These are phyloP conservation scores for Stephanodiscus triporus DNA, from an alignment of 108 stramenopile species.

Conservation along the genomic window DNA sequence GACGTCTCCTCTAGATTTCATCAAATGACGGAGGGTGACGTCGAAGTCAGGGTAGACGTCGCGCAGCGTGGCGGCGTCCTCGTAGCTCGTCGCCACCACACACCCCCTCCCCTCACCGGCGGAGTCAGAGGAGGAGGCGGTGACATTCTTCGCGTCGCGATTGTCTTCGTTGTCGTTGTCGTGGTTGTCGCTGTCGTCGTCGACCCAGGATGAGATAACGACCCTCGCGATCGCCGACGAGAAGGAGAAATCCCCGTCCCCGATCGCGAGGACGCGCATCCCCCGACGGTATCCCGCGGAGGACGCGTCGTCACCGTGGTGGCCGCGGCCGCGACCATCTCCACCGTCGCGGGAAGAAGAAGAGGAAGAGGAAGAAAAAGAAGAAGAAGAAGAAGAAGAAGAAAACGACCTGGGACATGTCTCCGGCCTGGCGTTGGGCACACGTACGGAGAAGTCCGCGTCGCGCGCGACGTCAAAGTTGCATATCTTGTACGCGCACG, in stretches of 20 bases:
- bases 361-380: too few species aligned
- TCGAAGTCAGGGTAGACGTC: constrained; percentile 73
- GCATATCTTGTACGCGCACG: constrained; percentile 89
- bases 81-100: constrained; percentile 76
- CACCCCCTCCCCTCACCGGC: neutral
- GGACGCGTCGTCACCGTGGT: neutral
- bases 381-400: too few species aligned
- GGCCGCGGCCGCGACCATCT: too few species aligned
- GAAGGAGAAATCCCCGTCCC: constrained; percentile 94
- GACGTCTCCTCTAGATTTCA: neutral
- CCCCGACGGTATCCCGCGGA: constrained; percentile 60
- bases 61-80: constrained; percentile 58
- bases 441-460: constrained; percentile 52
- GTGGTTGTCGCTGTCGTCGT: neutral
- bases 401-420: constrained; percentile 57
- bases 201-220: constrained; percentile 2
- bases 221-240: constrained; percentile 78
- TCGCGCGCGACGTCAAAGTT: constrained; percentile 83
- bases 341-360: neutral
- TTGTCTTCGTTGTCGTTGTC: neutral
- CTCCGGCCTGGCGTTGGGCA: constrained; percentile 84
- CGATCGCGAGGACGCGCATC: constrained; percentile 81
- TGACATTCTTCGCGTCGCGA: neutral
- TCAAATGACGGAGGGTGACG: constrained; percentile 41
- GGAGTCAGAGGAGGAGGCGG: too few species aligned